Evolutionary conservation across 1,139 yeast genomes (phyloP).

Genomic region (Saccharomycopsis hybrid): DNA sequence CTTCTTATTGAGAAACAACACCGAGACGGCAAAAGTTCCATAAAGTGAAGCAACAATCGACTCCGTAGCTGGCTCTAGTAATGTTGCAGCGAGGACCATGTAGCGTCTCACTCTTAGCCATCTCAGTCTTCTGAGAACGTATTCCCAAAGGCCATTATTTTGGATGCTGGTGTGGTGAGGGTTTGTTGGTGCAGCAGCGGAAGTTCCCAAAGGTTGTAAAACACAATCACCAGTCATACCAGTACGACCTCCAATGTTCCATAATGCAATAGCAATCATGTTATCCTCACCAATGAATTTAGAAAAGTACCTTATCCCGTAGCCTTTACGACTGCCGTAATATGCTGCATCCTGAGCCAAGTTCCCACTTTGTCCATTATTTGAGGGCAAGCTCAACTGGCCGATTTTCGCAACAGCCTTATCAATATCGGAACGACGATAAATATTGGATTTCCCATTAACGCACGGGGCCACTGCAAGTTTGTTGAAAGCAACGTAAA

Average conservation of each 20-base stretch:
- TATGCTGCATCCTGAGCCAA: constrained; percentile 26
- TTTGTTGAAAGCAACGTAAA: constrained; percentile 71
- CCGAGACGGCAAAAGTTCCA: constrained; percentile 57
- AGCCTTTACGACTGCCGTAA: constrained; percentile 25
- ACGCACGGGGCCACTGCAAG: constrained; percentile 84
- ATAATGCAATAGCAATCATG: constrained; percentile 82
- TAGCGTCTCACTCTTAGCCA: constrained; percentile 89
- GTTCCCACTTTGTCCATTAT: constrained; percentile 28
- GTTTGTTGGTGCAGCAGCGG: too few relatives aligned
- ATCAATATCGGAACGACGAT: constrained; percentile 65
- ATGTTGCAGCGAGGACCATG: constrained; percentile 81
- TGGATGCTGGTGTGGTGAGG: constrained; percentile 24
- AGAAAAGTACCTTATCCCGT: constrained; percentile 68
- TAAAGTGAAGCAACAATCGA: constrained; percentile 58
- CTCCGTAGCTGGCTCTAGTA: constrained; percentile 85
- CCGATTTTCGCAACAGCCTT: constrained; percentile 43
- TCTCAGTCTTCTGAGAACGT: constrained; percentile 61
- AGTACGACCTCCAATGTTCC: constrained; percentile 72
- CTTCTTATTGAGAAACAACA: constrained; percentile 33
- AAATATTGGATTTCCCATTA: constrained; percentile 85
- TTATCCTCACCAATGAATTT: constrained; percentile 88
- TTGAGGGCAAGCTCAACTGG: constrained; percentile 25
- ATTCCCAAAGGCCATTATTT: constrained; percentile 40
- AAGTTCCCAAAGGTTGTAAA: constrained; percentile 64
- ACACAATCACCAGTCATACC: constrained; percentile 76